Conservation (phyloP, 805 yeast genomes). For the Wickerhamiella lipophila region DNA sequence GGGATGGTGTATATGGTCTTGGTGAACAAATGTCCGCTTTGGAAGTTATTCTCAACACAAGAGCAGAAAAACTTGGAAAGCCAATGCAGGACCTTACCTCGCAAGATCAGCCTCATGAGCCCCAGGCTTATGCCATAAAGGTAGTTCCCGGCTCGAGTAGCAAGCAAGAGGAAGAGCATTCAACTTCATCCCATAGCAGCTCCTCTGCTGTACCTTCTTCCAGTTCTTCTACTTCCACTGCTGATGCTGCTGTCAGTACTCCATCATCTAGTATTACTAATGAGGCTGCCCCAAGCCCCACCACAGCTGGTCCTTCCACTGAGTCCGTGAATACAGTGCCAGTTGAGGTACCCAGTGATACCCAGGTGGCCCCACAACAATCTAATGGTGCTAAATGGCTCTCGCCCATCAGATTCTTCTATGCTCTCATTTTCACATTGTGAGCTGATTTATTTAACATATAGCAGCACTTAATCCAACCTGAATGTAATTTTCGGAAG, state of each 20-base stretch:
- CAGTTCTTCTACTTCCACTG: too few species aligned
- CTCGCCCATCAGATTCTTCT: not conserved
- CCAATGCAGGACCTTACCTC: conserved; percentile 1
- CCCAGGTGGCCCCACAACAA: not conserved
- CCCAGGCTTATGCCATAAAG: not conserved
- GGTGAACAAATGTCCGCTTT: conserved; percentile 73
- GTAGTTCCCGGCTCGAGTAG: not conserved
- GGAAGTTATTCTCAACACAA: conserved; percentile 41
- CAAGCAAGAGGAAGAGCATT: too few species aligned
- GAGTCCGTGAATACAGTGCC: not conserved
- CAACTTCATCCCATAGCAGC: too few species aligned
- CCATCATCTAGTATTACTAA: not conserved
- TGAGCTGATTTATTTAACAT: not conserved
- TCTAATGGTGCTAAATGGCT: not conserved
- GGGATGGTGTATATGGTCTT: conserved; percentile 58
- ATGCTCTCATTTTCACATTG: not conserved
- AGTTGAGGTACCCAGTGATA: not conserved
- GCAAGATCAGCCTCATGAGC: not conserved
- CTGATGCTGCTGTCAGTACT: too few species aligned
- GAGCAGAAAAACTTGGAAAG: conserved; percentile 19
- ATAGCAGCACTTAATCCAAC: not conserved
- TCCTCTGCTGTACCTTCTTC: too few species aligned
- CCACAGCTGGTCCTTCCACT: not conserved
- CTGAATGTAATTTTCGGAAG: conserved; percentile 25
- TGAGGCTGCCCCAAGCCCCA: not conserved